Evolutionary conservation across 257 asterid species (phyloP), one percentile per base, ranked within the genome.

Genomic region (Haberlea rhodopensis): DNA sequence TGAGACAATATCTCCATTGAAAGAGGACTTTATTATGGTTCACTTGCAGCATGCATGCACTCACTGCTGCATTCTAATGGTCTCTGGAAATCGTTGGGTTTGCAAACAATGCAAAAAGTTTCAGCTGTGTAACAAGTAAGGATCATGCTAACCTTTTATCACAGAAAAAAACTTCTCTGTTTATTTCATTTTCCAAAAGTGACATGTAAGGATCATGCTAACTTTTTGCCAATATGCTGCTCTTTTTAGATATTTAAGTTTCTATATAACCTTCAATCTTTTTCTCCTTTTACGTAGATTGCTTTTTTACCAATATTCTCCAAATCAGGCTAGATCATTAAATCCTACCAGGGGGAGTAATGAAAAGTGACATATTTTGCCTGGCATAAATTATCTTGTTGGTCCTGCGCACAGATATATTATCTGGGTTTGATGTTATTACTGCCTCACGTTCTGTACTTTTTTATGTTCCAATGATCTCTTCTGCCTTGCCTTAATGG

Each of bases 1-100:
- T 45, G 99, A 87, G 78, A 87, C 97, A 59, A 94, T 94, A 71
- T 78, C 79, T 52, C 90, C 95, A 1, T 87, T 94, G 97, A 94
- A 90, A 83, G 99, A 94, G 82, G 99, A 94, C 68, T 94, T 94
- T 72, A 94, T 94, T 80, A 94, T 94, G 99, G 97, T 94, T 75
- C 97, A 94, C 85, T 78, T 94, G 65, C 99, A 94, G 76, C 81
- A 83, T 62, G 77, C 97, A 20, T 94, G 99, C 74, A 76, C 82
- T 25, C 97, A 94, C 76, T 94, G 99, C 80, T 86, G 99, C 83
- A 63, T 81, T 66, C 78, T 89, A 31, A 90, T 94, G 95, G 89
- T 87, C 53, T 84, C 89, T 75, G 99, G 96, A 62, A 90, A 69
- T 65, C 86, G 85, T 51, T 94, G 97, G 99, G 89, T 65, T 70